phyloP scores from a whole-genome alignment of 2,329 filamentous ascomycete species.

The Dryadomyces sulphureus region DNA sequence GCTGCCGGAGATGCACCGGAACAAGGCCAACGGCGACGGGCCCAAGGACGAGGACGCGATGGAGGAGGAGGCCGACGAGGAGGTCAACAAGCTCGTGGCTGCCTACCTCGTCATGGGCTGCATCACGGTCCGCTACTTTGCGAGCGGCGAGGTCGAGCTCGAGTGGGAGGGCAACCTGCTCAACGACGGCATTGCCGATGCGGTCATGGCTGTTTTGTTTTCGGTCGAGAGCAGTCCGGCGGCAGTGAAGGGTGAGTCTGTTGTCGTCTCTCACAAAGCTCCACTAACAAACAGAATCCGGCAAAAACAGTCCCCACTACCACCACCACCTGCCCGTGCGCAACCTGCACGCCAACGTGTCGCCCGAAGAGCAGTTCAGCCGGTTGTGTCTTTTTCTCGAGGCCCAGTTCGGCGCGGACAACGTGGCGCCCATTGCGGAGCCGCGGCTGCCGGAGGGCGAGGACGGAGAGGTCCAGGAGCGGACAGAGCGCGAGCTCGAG shows the following conservation, averaged over 20 bases:
- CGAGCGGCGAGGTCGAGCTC: constrained; percentile 68
- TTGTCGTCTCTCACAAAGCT: not conserved
- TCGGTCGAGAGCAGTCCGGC: constrained; percentile 89
- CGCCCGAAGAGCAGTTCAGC: constrained; percentile 61
- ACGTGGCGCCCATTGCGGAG: constrained; percentile 60
- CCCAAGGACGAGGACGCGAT: constrained; percentile 13
- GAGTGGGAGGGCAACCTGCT: constrained; percentile 98
- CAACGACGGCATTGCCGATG: constrained; percentile 96
- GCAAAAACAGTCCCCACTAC: constrained; percentile 29
- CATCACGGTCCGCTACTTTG: constrained; percentile 64
- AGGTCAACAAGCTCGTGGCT: constrained; percentile 48
- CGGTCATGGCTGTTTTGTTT: constrained; percentile 82
- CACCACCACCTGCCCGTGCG: constrained; percentile 24
- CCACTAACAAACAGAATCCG: constrained; percentile 32
- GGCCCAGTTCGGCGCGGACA: constrained; percentile 80
- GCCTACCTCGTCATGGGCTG: constrained; percentile 76
- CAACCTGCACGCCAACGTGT: constrained; percentile 62
- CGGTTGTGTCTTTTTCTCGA: constrained; percentile 93
- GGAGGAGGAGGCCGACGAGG: constrained; percentile 31
- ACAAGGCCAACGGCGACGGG: constrained; percentile 18
- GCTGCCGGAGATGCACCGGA: constrained; percentile 36
- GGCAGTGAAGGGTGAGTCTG: constrained; percentile 66
- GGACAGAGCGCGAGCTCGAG: constrained; percentile 52
- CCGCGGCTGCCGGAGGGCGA: constrained; percentile 37
- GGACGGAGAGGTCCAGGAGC: constrained; percentile 21